Percentiles rank a stretch among this genome's conserved stretches.
These are phyloP conservation scores for Oidiodendron maius DNA, from an alignment of 495 filamentous ascomycete genomes.

Conservation along the genomic window DNA sequence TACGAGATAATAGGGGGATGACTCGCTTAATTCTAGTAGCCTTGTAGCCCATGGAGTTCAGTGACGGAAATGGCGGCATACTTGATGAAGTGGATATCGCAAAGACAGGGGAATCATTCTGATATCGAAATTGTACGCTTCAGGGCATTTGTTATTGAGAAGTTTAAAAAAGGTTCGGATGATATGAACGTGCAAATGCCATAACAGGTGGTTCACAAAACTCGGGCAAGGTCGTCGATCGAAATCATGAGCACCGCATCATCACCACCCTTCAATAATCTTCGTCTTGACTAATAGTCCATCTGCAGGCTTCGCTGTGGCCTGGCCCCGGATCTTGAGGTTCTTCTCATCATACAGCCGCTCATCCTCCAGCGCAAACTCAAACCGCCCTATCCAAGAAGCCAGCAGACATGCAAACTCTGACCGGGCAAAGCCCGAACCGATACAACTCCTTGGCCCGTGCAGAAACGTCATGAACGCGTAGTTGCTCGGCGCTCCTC, in stretches of 20 bases:
- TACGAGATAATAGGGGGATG: no score
- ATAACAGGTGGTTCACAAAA: no score
- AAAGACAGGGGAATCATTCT: no score
- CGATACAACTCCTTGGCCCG: conserved; percentile 57
- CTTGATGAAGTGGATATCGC: no score
- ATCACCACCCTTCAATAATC: conserved; percentile 59
- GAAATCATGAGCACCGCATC: not conserved
- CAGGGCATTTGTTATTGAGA: no score
- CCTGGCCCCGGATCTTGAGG: conserved; percentile 48
- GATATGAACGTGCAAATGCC: no score
- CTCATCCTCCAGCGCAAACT: conserved; percentile 56
- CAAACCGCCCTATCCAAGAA: conserved; percentile 64
- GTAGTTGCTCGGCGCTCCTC: conserved; percentile 50
- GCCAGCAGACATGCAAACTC: conserved; percentile 84
- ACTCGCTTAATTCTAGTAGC: no score
- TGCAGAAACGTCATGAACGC: conserved; percentile 57
- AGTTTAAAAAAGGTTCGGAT: no score
- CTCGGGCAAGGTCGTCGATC: no score
- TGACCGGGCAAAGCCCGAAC: conserved; percentile 66
- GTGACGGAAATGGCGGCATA: no score
- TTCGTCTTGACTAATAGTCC: conserved; percentile 59
- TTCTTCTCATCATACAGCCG: conserved; percentile 47
- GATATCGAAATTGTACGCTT: no score
- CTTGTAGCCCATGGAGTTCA: no score
- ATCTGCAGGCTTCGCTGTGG: conserved; percentile 58